These are phyloP conservation scores for Schizosaccharomyces pombe DNA, from an alignment of 805 yeast genomes.

Conservation along the genomic window DNA sequence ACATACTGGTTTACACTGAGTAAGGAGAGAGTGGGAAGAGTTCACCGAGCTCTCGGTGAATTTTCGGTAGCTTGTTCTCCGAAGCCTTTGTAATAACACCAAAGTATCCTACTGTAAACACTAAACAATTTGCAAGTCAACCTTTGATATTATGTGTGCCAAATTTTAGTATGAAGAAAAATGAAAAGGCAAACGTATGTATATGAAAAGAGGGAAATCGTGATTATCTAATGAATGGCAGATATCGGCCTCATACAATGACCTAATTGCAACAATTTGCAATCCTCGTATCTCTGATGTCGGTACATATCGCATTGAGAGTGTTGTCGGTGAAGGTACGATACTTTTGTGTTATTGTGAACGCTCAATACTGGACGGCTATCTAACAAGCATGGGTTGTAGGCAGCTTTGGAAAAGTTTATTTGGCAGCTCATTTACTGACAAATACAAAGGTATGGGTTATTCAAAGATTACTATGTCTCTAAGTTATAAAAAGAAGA, in stretches of 20 bases:
- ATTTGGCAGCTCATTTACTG: conserved; percentile 54
- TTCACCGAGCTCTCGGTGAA: too few species aligned
- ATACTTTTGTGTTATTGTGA: neutral
- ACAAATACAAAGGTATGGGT: conserved; percentile 33
- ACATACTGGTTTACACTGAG: too few species aligned
- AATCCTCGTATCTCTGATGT: conserved; percentile 29
- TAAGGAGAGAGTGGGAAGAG: too few species aligned
- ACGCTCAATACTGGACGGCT: neutral
- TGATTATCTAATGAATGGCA: too few species aligned
- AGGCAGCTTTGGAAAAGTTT: conserved; percentile 65
- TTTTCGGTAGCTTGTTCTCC: too few species aligned
- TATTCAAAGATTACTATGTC: neutral
- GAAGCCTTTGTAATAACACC: too few species aligned
- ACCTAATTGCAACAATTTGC: neutral
- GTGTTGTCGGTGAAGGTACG: conserved; percentile 66
- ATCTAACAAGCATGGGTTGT: too few species aligned
- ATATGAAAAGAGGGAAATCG: too few species aligned
- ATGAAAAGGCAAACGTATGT: neutral
- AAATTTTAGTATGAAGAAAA: neutral
- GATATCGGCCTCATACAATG: conserved; percentile 5
- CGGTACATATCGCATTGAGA: conserved; percentile 54
- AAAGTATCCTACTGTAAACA: neutral
- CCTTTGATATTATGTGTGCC: neutral
- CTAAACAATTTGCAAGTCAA: neutral
- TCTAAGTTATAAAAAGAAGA: too few species aligned